A percentile compares a stretch with the other conserved stretches of the same genome.
phyloP scores from a whole-genome alignment of 2,329 filamentous ascomycete genomes.

The Aspergillus sp. region DNA sequence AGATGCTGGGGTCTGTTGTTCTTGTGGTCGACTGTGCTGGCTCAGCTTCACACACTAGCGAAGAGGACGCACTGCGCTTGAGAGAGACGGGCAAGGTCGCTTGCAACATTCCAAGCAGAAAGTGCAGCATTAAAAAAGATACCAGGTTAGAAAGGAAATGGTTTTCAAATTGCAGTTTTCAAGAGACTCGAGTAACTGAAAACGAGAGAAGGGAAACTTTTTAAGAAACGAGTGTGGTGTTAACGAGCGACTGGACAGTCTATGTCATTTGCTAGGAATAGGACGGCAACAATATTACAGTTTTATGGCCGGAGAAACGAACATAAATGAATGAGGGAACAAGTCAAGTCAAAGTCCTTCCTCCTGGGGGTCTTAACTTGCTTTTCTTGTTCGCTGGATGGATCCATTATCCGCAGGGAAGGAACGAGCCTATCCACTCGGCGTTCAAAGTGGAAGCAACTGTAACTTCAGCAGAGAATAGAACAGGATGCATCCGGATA shows the following conservation, averaged over 20 bases:
- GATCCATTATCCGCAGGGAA: slow-evolving; percentile 12
- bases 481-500: slow-evolving; percentile 5
- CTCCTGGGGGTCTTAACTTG: neutral
- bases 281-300: slow-evolving; percentile 10
- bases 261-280: slow-evolving; percentile 21
- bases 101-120: slow-evolving; percentile 13
- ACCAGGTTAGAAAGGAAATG: neutral
- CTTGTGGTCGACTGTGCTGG: neutral
- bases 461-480: neutral
- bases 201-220: slow-evolving; percentile 12
- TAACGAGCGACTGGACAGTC: slow-evolving; percentile 12
- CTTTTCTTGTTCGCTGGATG: neutral
- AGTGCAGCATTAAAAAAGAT: neutral
- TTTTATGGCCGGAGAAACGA: neutral
- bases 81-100: slow-evolving; percentile 4
- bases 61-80: slow-evolving; percentile 3
- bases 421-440: slow-evolving; percentile 10
- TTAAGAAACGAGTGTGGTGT: slow-evolving; percentile 16
- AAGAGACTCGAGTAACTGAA: slow-evolving; percentile 1
- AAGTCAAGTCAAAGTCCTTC: neutral
- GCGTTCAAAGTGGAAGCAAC: slow-evolving; percentile 5
- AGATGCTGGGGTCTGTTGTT: neutral
- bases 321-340: slow-evolving; percentile 1
- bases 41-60: neutral
- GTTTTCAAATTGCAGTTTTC: neutral